Evolutionary conservation across 2,329 filamentous ascomycete species (phyloP).

Genomic region (Aspergillus sp.): DNA sequence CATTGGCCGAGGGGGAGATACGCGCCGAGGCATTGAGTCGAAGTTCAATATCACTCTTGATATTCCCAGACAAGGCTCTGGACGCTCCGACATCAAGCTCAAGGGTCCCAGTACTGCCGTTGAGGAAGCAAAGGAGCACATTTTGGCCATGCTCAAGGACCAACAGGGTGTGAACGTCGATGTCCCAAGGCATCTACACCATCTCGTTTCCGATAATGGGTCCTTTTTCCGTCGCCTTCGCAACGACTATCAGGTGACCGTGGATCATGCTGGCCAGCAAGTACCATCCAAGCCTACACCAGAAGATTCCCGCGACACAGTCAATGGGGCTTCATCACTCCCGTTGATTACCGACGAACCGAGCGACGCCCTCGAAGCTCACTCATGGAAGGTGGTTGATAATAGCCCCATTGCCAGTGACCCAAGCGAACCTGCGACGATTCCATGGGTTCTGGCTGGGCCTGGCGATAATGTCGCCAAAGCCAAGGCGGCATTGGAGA

Average conservation of each 20-base stretch:
- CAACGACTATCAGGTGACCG: conserved; percentile 81
- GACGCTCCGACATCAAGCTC: conserved; percentile 82
- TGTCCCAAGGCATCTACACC: conserved; percentile 79
- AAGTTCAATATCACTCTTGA: conserved; percentile 86
- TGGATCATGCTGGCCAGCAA: conserved; percentile 83
- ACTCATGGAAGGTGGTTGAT: conserved; percentile 83
- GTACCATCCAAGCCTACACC: conserved; percentile 68
- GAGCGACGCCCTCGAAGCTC: conserved; percentile 61
- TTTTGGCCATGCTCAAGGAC: conserved; percentile 72
- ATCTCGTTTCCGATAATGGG: conserved; percentile 77
- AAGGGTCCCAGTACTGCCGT: conserved; percentile 76
- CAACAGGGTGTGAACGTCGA: conserved; percentile 85
- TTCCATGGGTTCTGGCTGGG: conserved; percentile 84
- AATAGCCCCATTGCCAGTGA: conserved; percentile 26
- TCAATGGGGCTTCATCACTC: conserved; percentile 60
- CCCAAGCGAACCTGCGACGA: conserved; percentile 38
- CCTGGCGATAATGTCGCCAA: conserved; percentile 75
- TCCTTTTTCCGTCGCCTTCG: conserved; percentile 90
- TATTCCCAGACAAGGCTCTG: conserved; percentile 84
- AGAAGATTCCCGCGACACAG: conserved; percentile 49
- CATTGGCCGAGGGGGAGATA: conserved; percentile 89
- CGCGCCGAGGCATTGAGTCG: conserved; percentile 78
- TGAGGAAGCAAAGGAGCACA: conserved; percentile 82
- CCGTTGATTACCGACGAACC: conserved; percentile 93
- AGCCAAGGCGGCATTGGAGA: conserved; percentile 72